Base-by-base conservation (phyloP, 1,284 basidiomycete genomes). In the Sutorius eximius region DNA sequence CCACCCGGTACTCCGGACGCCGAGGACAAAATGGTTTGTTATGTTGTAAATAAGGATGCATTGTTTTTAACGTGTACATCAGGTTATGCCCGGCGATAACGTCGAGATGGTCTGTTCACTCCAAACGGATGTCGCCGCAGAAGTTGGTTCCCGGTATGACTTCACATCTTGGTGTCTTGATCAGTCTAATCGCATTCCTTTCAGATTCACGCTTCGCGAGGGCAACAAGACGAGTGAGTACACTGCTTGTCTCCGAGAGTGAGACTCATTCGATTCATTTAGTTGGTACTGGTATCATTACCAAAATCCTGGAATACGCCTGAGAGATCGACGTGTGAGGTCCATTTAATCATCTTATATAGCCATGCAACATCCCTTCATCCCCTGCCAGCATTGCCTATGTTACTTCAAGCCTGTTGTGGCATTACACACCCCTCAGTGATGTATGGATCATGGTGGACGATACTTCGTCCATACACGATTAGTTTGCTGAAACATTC, bases 61-160 rank as follows among this genome's bases (percentile, higher is more conserved):
- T 32, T 32, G 33, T 32, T 60, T 36, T 36, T 59, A 29, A 57
- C 51, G 50, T 15, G 49, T 40, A n/a, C 27, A 24, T 38, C 71
- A 95, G 84, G 91, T 98, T 66, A 97, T 98, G 93, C 96, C 96
- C 51, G 96, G 97, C 66, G 97, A 99, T 79, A 97, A 97, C 68
- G 88, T 99, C 57, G 95, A 98, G 75, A 89, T 99, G 79, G 79
- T 92, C 55, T 93, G 91, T 66, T 81, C 87, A 45, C 83, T 99
- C 42, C 82, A 89, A 32, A 87, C 91, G 71, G 93, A 98, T 72
- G 87, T 98, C 60, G 95, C 95, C 41, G 84, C 94, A 54, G 96
- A 99, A 76, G 81, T 86, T 62, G 95, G 96, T 57, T 90, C 91
- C 63, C 87, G 95, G 78, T 86, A 65, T 61, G 83, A 72, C 49